Percentiles rank a stretch among this genome's conserved stretches.
Conservation (phyloP, 768 basidiomycete species). For the Sistotremastrum suecicum region DNA sequence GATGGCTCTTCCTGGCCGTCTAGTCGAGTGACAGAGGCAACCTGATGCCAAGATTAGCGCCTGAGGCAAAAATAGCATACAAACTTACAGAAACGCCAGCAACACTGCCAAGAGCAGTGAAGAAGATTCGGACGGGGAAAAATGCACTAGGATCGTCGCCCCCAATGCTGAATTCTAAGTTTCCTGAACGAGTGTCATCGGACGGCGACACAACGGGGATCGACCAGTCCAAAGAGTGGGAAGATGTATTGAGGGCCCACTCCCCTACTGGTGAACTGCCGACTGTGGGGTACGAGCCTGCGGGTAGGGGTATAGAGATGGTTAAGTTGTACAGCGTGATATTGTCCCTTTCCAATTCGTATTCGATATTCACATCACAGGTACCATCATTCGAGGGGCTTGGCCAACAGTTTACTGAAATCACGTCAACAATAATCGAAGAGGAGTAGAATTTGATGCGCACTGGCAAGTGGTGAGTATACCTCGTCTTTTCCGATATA, state of each 20-base stretch:
- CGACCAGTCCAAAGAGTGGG: slow-evolving; percentile 77
- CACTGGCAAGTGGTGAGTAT: slow-evolving; percentile 82
- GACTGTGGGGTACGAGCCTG: slow-evolving; percentile 78
- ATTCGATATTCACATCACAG: slow-evolving; percentile 91
- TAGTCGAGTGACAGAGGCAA: slow-evolving; percentile 36
- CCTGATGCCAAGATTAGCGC: neutral
- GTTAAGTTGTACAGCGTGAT: slow-evolving; percentile 72
- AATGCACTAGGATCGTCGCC: slow-evolving; percentile 74
- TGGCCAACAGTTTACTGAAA: slow-evolving; percentile 91
- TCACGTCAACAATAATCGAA: neutral
- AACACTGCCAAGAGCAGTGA: slow-evolving; percentile 69
- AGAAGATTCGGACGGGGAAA: slow-evolving; percentile 83
- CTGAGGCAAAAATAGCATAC: too few species aligned
- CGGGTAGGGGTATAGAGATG: slow-evolving; percentile 84
- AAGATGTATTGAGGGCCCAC: slow-evolving; percentile 71
- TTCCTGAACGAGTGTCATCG: slow-evolving; percentile 57
- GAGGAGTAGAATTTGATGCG: neutral
- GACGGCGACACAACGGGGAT: slow-evolving; percentile 50
- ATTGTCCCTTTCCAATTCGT: slow-evolving; percentile 81
- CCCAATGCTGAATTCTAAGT: slow-evolving; percentile 79
- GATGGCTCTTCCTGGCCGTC: slow-evolving; percentile 33
- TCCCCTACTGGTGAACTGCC: slow-evolving; percentile 52
- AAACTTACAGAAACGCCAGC: slow-evolving; percentile 50
- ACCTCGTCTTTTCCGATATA: slow-evolving; percentile 85
- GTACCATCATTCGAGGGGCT: slow-evolving; percentile 85